Percentiles rank a stretch among this genome's conserved stretches.
Evolutionary conservation across 1,139 yeast species (phyloP).

Genomic region (Diutina neorugosa): DNA sequence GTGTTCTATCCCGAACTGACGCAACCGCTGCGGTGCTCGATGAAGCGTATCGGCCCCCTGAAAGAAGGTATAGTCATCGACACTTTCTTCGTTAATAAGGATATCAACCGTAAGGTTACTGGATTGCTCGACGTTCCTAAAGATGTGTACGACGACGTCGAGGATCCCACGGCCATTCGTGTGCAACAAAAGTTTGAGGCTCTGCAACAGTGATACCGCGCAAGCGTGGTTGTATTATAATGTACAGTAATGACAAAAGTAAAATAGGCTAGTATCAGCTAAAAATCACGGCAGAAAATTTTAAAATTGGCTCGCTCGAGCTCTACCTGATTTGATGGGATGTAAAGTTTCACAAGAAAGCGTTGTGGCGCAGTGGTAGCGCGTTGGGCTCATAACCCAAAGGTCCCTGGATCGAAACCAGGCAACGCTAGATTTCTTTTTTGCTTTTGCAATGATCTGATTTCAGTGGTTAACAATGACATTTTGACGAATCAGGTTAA

Average conservation of each 20-base stretch:
- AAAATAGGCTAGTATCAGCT: no score
- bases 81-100: slow-evolving; percentile 28
- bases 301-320: background rate
- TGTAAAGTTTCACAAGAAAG: background rate
- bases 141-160: slow-evolving; percentile 42
- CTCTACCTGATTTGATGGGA: background rate
- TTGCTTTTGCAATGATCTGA: no score
- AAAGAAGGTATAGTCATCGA: background rate
- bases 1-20: slow-evolving; percentile 61
- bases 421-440: background rate
- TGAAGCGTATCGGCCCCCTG: background rate
- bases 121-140: slow-evolving; percentile 52
- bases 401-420: slow-evolving; percentile 4
- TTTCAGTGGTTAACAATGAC: no score
- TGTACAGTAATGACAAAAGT: background rate
- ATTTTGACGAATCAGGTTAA: no score
- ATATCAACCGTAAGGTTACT: slow-evolving; percentile 36
- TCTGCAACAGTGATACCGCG: background rate
- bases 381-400: slow-evolving; percentile 5
- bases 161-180: slow-evolving; percentile 14
- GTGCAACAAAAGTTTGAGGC: background rate
- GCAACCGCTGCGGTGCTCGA: slow-evolving; percentile 42
- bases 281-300: no score
- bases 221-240: background rate
- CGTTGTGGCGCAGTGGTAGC: slow-evolving; percentile 5